Percentiles rank a stretch among this genome's conserved stretches.
These are phyloP conservation scores for Rhizophagus clarus DNA, from an alignment of 192 early-diverging fungal genomes.

Conservation along the genomic window DNA sequence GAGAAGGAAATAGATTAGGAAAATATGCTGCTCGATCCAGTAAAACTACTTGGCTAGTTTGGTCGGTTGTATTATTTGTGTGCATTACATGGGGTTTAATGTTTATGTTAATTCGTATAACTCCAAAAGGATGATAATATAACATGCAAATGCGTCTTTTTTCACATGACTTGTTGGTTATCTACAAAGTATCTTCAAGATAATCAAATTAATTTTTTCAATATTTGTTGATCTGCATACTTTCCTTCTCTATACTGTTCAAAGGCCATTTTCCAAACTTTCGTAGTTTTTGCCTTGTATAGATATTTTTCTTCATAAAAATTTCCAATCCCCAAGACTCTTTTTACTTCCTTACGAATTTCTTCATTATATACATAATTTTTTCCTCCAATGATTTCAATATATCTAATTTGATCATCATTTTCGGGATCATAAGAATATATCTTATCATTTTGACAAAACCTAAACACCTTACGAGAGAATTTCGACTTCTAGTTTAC, in stretches of 20 bases:
- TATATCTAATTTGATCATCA: neutral
- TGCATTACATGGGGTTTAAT: constrained; percentile 46
- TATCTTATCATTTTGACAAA: neutral
- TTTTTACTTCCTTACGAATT: neutral
- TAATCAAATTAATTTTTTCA: neutral
- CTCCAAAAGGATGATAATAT: neutral
- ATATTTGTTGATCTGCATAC: neutral
- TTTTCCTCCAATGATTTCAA: neutral
- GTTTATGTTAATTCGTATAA: constrained; percentile 35
- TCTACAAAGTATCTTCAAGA: neutral
- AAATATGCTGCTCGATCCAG: constrained; percentile 42
- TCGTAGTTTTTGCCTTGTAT: neutral
- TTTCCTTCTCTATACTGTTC: neutral
- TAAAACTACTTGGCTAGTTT: constrained; percentile 53
- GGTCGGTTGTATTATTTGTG: constrained; percentile 47
- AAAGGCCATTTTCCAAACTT: neutral
- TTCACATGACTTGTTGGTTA: too few species aligned
- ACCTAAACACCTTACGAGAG: neutral
- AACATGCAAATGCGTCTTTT: too few species aligned
- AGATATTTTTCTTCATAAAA: neutral
- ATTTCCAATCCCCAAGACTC: neutral
- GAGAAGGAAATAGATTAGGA: constrained; percentile 40
- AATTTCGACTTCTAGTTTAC: neutral
- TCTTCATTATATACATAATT: neutral
- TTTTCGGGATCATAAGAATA: neutral